Conservation (phyloP, 2,329 filamentous ascomycete genomes). For the Calycina herbarum region DNA sequence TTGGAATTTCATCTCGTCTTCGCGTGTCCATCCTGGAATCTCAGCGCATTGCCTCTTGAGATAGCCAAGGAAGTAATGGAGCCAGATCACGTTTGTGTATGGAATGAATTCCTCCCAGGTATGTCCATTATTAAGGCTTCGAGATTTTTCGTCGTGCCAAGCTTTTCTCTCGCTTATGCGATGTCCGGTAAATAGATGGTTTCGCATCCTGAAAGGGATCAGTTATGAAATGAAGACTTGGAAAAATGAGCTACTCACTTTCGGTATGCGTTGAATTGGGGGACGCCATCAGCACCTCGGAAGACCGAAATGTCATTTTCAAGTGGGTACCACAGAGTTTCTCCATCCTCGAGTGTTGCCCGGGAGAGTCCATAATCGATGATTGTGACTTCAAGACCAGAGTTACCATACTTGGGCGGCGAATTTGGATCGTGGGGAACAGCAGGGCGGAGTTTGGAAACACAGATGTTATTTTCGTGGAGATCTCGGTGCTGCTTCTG, state of each 20-base stretch:
- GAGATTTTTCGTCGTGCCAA: conserved; percentile 22
- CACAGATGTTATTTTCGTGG: conserved; percentile 65
- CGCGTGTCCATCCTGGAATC: not conserved
- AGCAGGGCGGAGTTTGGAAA: conserved; percentile 32
- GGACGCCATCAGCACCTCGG: conserved; percentile 54
- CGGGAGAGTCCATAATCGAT: conserved; percentile 66
- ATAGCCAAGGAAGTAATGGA: conserved; percentile 61
- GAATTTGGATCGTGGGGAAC: not conserved
- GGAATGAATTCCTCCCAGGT: conserved; percentile 56
- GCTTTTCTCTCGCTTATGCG: conserved; percentile 17
- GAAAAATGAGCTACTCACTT: conserved; percentile 48
- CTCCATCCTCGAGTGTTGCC: conserved; percentile 46
- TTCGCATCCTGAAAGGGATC: conserved; percentile 44
- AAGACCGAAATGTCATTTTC: conserved; percentile 62
- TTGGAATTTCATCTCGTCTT: conserved; percentile 43
- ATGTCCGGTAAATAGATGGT: conserved; percentile 26
- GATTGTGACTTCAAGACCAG: conserved; percentile 63
- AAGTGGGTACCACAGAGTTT: conserved; percentile 55
- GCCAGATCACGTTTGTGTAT: conserved; percentile 66
- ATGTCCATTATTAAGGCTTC: conserved; percentile 10
- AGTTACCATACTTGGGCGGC: conserved; percentile 45
- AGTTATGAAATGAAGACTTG: conserved; percentile 49
- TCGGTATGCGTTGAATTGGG: conserved; percentile 61
- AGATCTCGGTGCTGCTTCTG: conserved; percentile 58
- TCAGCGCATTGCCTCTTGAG: conserved; percentile 36